These are phyloP conservation scores for Sugiyamaella japonica DNA, from an alignment of 1,139 yeast species.

Conservation along the genomic window DNA sequence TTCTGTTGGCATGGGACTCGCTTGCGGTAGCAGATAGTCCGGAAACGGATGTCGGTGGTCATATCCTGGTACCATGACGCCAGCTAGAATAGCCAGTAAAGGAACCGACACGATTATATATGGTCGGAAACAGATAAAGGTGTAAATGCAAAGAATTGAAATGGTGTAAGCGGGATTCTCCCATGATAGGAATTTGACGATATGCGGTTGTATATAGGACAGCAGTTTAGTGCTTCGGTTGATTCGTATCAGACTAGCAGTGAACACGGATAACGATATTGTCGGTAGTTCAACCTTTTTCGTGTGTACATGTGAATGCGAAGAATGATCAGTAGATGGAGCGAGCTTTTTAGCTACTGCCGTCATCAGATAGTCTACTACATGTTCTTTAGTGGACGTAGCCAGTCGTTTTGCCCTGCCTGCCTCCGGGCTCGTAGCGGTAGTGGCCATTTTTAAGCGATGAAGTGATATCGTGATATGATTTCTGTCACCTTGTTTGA, in stretches of 20 bases:
- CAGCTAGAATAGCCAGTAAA: constrained; percentile 53
- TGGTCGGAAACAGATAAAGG: constrained; percentile 56
- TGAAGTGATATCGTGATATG: too few relatives aligned
- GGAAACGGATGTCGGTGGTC: constrained; percentile 58
- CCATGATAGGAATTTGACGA: constrained; percentile 36
- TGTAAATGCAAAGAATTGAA: constrained; percentile 38
- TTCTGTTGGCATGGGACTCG: constrained; percentile 20
- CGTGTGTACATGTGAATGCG: not conserved
- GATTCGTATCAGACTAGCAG: constrained; percentile 23
- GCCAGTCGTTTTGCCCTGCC: constrained; percentile 7
- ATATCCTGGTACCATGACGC: constrained; percentile 71
- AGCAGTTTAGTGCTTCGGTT: constrained; percentile 25
- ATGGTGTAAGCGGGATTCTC: constrained; percentile 39
- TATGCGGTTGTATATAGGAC: constrained; percentile 29
- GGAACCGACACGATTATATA: constrained; percentile 68
- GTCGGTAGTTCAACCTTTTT: constrained; percentile 21
- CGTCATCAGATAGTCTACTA: constrained; percentile 18
- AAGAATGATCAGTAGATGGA: constrained; percentile 2
- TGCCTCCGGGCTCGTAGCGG: not conserved
- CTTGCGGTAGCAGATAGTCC: constrained; percentile 22
- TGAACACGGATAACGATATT: constrained; percentile 23
- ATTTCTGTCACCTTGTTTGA: too few relatives aligned
- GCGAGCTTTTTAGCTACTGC: constrained; percentile 12
- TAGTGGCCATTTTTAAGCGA: not conserved
- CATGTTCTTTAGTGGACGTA: constrained; percentile 13